Evolutionary conservation across 805 yeast genomes (phyloP), one percentile per base, ranked within the genome.

Genomic region (Saturnispora sekii): DNA sequence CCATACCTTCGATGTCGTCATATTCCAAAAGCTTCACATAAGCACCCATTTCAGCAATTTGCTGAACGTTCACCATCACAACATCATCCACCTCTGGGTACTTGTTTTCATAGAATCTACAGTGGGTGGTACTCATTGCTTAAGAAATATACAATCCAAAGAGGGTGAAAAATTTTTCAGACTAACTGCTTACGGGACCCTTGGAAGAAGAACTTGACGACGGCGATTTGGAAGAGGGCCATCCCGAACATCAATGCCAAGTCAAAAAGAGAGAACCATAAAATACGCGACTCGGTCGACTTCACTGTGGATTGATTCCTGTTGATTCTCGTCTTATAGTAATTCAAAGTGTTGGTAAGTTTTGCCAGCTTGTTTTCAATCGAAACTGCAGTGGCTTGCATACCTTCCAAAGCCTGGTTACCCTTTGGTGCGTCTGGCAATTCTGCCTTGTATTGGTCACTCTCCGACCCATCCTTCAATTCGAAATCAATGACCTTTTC

Each of bases 11-110:
- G 61, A 93, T 90, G 65, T 90, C 93, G 69, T 93, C 97, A 63
- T 93, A 93, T 68, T 93, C 98, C 53, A 93, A 75, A 53, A 93
- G 74, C 66, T 88, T 90, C 53, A 93, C 95, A 65, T 93, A 93
- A 11, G 98, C 98, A 48, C 98, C 98, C 98, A 93, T 93, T 67
- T 93, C 98, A 55, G 97, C 98, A 57, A 93, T 93, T 65, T 85
- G 94, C 66, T 85, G 95, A 55, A 93, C 98, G 67, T 93, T 93
- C 62, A 93, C 98, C 95, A 93, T 90, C 53, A 93, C 97, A 56
- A 93, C 95, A 65, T 93, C 98, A 57, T 93, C 98, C 60, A 93
- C 95, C 68, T 93, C 98, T 49, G 98, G 98, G 72, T 81, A 93
- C 68, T 89, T 90, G 78, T 89, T 93, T 69, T 90, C 98, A 66